phyloP scores from a whole-genome alignment of 108 stramenopile genomes.

The Cylindrotheca closterium region DNA sequence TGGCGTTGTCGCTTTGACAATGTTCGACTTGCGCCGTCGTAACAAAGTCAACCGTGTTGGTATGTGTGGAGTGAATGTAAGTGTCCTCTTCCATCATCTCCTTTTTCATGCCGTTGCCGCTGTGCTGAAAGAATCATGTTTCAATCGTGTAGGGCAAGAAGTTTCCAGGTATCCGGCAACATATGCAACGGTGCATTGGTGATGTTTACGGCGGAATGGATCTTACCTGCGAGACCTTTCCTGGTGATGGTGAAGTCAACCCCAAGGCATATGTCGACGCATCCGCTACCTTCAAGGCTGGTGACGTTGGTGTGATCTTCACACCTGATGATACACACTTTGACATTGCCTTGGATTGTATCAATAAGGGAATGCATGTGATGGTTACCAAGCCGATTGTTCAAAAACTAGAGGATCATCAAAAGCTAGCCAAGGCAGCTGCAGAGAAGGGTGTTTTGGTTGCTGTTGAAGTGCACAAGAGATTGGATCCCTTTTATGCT shows the following conservation, averaged over 20 bases:
- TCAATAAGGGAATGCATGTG: constrained; percentile 93
- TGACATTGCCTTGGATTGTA: constrained; percentile 91
- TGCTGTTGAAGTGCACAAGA: constrained; percentile 96
- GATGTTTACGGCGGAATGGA: constrained; percentile 92
- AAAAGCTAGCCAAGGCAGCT: constrained; percentile 72
- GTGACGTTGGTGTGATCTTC: constrained; percentile 95
- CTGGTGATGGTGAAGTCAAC: constrained; percentile 81
- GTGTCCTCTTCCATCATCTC: constrained; percentile 12
- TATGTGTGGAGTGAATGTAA: constrained; percentile 96
- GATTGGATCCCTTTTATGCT: constrained; percentile 98
- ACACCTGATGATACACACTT: constrained; percentile 99
- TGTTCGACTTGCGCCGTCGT: constrained; percentile 93
- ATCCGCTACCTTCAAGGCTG: constrained; percentile 62
- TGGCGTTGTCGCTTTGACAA: constrained; percentile 98
- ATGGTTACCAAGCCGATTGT: constrained; percentile 99
- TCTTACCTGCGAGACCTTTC: constrained; percentile 92
- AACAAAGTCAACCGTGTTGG: constrained; percentile 86
- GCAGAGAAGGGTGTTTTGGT: constrained; percentile 87
- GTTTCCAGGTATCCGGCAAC: constrained; percentile 94
- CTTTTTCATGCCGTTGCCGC: background rate
- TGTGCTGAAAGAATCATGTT: too few relatives aligned
- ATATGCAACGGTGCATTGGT: constrained; percentile 90
- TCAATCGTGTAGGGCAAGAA: constrained; percentile 75
- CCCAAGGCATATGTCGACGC: constrained; percentile 85
- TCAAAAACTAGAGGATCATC: constrained; percentile 91